These are phyloP conservation scores for Pseudoscleropodium purum DNA, from an alignment of 225 moss, liverwort and hornwort genomes.

Conservation along the genomic window DNA sequence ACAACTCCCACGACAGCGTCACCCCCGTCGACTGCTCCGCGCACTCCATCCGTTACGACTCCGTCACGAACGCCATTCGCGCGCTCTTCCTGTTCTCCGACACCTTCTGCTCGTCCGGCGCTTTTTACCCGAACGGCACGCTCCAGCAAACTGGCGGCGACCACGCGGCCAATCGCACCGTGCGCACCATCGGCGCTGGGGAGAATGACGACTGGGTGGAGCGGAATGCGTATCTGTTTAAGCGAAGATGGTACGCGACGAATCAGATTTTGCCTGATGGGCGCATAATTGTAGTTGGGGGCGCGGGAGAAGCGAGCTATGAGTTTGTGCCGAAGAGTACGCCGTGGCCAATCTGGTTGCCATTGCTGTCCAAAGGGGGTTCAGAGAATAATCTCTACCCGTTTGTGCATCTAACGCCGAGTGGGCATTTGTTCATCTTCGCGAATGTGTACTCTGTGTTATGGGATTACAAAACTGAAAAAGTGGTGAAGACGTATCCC, in stretches of 20 bases:
- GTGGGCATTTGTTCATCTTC: conserved; percentile 26
- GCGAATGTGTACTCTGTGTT: conserved; percentile 29
- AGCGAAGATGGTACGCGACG: conserved; percentile 24
- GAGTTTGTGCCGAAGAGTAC: conserved; percentile 26
- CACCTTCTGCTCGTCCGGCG: conserved; percentile 48
- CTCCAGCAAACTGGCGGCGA: conserved; percentile 41
- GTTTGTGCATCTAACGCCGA: conserved; percentile 25
- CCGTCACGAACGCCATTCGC: neutral
- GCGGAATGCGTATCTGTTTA: neutral
- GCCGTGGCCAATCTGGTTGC: neutral
- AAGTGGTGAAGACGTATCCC: neutral
- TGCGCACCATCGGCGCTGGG: conserved; percentile 6
- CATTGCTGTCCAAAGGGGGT: neutral
- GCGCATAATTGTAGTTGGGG: conserved; percentile 20
- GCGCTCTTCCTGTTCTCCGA: conserved; percentile 32
- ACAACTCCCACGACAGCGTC: conserved; percentile 4
- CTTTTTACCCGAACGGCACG: conserved; percentile 24
- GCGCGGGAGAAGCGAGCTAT: conserved; percentile 5
- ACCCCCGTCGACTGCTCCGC: conserved; percentile 31
- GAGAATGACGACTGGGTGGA: conserved; percentile 22
- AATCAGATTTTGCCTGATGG: conserved; percentile 22
- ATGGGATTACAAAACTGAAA: conserved; percentile 4
- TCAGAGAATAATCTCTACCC: conserved; percentile 38
- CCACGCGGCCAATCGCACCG: conserved; percentile 8
- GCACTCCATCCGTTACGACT: conserved; percentile 26